Percentiles rank a stretch among this genome's conserved stretches.
Conservation (phyloP, 371 early-diverging fungal species). For the Rhizomucor pusillus region DNA sequence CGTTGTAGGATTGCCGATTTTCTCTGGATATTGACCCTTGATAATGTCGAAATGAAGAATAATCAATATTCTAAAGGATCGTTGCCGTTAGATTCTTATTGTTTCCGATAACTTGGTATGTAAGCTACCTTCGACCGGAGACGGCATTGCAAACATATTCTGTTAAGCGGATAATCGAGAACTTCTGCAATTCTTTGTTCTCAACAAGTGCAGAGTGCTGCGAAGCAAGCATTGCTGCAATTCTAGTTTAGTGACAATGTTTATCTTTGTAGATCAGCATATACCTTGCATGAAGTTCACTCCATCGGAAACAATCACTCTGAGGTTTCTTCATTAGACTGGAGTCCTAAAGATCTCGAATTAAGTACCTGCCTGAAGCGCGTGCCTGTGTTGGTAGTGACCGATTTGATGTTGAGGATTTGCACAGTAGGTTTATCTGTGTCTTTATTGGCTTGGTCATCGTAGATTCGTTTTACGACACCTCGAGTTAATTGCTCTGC, state of each 20-base stretch:
- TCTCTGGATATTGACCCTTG: slow-evolving; percentile 24
- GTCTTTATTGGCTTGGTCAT: slow-evolving; percentile 19
- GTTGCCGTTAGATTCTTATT: neutral
- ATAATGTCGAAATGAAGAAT: slow-evolving; percentile 50
- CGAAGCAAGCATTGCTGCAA: slow-evolving; percentile 63
- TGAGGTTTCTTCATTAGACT: slow-evolving; percentile 10
- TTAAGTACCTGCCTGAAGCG: slow-evolving; percentile 44
- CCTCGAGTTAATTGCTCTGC: neutral
- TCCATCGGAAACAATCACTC: slow-evolving; percentile 73
- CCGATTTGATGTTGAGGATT: slow-evolving; percentile 60
- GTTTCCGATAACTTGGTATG: neutral
- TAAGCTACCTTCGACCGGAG: slow-evolving; percentile 51
- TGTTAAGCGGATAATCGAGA: slow-evolving; percentile 50
- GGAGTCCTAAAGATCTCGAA: neutral
- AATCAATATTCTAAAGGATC: slow-evolving; percentile 49
- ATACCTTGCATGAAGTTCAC: slow-evolving; percentile 59
- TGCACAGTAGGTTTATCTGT: slow-evolving; percentile 49
- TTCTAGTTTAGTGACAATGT: neutral
- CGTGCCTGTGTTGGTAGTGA: slow-evolving; percentile 26
- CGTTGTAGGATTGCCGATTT: slow-evolving; percentile 44
- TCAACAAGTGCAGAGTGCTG: slow-evolving; percentile 51
- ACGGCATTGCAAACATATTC: slow-evolving; percentile 56
- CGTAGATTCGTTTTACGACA: slow-evolving; percentile 35
- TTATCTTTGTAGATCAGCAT: slow-evolving; percentile 7
- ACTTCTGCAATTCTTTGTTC: slow-evolving; percentile 12